Base-by-base conservation (phyloP, 345 rosid species). In the Salix purpurea region DNA sequence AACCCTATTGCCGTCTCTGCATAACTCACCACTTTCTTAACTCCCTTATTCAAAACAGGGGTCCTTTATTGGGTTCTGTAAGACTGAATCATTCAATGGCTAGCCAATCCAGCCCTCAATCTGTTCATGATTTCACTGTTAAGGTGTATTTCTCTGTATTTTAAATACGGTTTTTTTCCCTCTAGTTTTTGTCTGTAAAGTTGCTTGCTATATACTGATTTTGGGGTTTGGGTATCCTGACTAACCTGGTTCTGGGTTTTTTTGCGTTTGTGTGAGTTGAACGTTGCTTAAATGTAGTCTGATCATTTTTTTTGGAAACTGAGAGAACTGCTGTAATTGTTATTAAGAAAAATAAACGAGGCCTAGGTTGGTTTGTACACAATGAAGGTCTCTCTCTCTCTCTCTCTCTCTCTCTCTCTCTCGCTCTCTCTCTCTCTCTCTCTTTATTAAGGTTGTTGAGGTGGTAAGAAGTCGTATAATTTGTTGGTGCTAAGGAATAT, bases 111-210 rank as follows among this genome's bases (percentile, higher is more conserved):
- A 71, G 80, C 42, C 48, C 84, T n/a, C 80, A 83, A 54, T 91
- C 97, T 50, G 65, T 91, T 24, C 83, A 94, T 58, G 94, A 91
- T 72, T 92, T 94, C 91, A 91, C 92, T 60, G 97, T 92, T 64
- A 94, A 94, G 93, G 97, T 94, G 37, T 18, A 44, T 62, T 28
- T 72, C 42, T 19, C 26, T 36, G 24, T 30, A 28, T 11, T 67
- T 75, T 42, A 40, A 0, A 24, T 64, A 7, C 54, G 34, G 13
- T 23, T 26, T 3, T 19, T 5, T 21, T 34, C 7, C 34, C 4
- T 5, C 23, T 28, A 18, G 9, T 70, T 48, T 32, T 2, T 28
- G 61, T 48, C 26, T 9, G 13, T 39, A 21, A 58, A 61, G 14
- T 10, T 34, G 28, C 26, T 46, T 4, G 14, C 15, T n/a, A 15